Conservation (phyloP, 305 asterid genomes). For the Fraxinus platypoda region DNA sequence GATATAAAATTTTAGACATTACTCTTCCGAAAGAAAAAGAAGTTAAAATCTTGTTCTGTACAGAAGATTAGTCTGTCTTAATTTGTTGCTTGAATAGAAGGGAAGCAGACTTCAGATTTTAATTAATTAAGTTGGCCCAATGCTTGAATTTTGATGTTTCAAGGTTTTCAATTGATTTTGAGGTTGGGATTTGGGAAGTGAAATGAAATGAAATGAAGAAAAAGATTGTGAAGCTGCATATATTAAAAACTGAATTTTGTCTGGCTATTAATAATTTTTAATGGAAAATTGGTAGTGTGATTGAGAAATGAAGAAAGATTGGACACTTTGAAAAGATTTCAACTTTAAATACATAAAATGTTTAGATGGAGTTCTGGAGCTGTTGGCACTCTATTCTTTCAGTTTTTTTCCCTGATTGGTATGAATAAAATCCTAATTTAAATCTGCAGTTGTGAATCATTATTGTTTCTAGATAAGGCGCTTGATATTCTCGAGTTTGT, state of each 20-base stretch:
- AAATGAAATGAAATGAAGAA: neutral
- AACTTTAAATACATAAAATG: neutral
- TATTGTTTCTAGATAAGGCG: neutral
- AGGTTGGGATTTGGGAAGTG: neutral
- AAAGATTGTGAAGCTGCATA: neutral
- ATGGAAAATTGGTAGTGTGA: neutral
- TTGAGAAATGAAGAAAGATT: neutral
- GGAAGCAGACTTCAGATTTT: neutral
- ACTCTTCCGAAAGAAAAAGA: neutral
- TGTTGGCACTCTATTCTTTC: neutral
- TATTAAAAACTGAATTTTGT: neutral
- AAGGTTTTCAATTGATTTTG: neutral
- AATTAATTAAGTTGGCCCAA: neutral
- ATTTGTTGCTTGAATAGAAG: neutral
- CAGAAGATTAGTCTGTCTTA: neutral
- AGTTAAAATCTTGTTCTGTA: neutral
- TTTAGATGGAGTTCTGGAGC: neutral
- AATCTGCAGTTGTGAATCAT: neutral
- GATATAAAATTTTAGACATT: neutral
- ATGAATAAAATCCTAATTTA: neutral
- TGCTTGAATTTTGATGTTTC: neutral
- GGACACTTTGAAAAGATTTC: neutral
- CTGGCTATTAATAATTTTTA: neutral
- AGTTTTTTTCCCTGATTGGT: neutral
- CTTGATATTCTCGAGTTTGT: neutral